A percentile compares a stretch with the other conserved stretches of the same genome.
phyloP scores from a whole-genome alignment of 2,329 filamentous ascomycete genomes.

The Fusarium napiforme region DNA sequence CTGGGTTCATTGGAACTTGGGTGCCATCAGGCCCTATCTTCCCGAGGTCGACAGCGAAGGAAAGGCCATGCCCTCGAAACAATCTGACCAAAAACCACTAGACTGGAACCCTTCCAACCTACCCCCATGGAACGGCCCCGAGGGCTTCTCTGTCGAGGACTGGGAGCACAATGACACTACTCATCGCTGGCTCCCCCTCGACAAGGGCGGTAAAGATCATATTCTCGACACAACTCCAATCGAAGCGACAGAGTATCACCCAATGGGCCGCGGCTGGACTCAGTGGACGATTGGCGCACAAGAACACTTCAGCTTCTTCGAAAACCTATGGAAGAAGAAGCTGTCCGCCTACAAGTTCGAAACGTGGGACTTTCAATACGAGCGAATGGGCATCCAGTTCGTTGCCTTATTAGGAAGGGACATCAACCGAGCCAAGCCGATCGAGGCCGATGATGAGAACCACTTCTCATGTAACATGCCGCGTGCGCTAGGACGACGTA shows the following conservation, averaged over 20 bases:
- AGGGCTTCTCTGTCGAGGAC: constrained; percentile 45
- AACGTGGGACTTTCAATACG: constrained; percentile 60
- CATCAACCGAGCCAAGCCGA: constrained; percentile 59
- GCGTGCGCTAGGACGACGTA: constrained; percentile 51
- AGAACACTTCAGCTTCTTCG: constrained; percentile 60
- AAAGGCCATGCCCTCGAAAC: constrained; percentile 37
- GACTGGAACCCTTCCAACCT: constrained; percentile 55
- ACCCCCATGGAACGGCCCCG: constrained; percentile 48
- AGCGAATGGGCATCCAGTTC: constrained; percentile 65
- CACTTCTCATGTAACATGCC: constrained; percentile 55
- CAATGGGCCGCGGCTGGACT: constrained; percentile 56
- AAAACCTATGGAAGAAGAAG: constrained; percentile 60
- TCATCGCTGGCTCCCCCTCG: constrained; percentile 63
- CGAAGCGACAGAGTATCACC: constrained; percentile 58
- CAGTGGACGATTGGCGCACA: constrained; percentile 64
- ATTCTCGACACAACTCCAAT: constrained; percentile 59
- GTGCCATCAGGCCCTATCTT: constrained; percentile 63
- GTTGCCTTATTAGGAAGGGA: constrained; percentile 64
- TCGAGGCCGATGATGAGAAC: constrained; percentile 58
- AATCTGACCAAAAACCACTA: constrained; percentile 31
- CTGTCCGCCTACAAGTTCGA: constrained; percentile 61
- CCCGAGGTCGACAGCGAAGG: constrained; percentile 54
- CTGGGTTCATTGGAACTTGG: constrained; percentile 65
- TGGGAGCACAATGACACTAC: constrained; percentile 52
- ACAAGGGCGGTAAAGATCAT: constrained; percentile 46